Evolutionary conservation across 2,329 filamentous ascomycete species (phyloP), one percentile per base, ranked within the genome.

Genomic region (Microdochium nivale): DNA sequence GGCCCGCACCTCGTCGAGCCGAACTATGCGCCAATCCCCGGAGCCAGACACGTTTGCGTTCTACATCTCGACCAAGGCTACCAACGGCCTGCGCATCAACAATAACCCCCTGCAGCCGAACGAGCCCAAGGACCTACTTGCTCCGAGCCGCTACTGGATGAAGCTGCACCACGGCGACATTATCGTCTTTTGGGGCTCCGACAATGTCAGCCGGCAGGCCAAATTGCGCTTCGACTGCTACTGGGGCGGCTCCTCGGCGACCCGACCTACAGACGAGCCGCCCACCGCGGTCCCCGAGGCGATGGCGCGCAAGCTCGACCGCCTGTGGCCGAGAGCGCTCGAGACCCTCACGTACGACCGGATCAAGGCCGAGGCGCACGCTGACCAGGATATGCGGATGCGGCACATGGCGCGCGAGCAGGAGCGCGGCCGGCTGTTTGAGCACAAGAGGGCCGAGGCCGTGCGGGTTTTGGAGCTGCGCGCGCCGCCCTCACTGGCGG

Each of bases 41-140:
- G 60, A 60, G 44, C 67, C 76, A 2, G 77, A 80, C 13, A 72
- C 84, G 2, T 84, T 84, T 59, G 77, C 81, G 3, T 86, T 90
- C 55, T 85, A 82, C 63, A 83, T 96, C 49, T 86, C 86, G 1
- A 95, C 90, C 3, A 90, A 90, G 59, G 86, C 88, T 3, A 86
- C 83, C 7, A 74, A 76, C 25, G 88, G 89, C 21, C 88, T 96
- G 55, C 78, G 74, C 58, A 76, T 97, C 62, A 96, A 96, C 60
- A 83, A 80, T 25, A 76, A 80, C n/a, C 73, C 75, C 40, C 70
- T 96, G 24, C 71, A 67, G 1, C 80, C 82, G 2, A 71, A 79
- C 37, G 74, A 83, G 35, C 64, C 73, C 9, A 77, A 77, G 54
- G 75, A 80, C 52, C 75, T 77, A 2, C 69, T 72, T 25, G 73